These are phyloP conservation scores for Clonostachys rhizophaga DNA, from an alignment of 2,329 filamentous ascomycete genomes.

Conservation along the genomic window DNA sequence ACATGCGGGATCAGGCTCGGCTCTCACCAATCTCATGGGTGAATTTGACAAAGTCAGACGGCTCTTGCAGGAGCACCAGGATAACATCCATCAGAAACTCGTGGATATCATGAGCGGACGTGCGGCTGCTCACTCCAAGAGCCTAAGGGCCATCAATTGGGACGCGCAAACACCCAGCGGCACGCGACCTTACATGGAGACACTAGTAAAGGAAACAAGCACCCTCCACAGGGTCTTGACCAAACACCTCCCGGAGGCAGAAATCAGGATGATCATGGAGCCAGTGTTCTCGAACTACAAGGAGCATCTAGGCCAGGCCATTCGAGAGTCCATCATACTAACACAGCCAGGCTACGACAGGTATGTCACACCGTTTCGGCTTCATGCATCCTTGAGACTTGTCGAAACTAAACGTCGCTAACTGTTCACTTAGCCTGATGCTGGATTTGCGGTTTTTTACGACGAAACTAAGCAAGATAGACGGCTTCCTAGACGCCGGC, in stretches of 20 bases:
- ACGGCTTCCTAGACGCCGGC: constrained; percentile 73
- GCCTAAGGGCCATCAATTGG: constrained; percentile 74
- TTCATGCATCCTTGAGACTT: too few species aligned
- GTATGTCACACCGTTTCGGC: constrained; percentile 37
- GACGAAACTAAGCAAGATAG: constrained; percentile 67
- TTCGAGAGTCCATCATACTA: constrained; percentile 59
- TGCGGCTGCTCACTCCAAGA: constrained; percentile 67
- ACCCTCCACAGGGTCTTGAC: constrained; percentile 79
- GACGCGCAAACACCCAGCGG: constrained; percentile 39
- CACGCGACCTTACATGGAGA: constrained; percentile 77
- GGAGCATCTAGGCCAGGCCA: constrained; percentile 70
- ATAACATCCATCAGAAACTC: constrained; percentile 86
- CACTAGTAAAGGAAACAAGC: constrained; percentile 77
- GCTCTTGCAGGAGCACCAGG: constrained; percentile 83
- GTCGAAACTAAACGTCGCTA: too few species aligned
- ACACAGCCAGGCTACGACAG: constrained; percentile 66
- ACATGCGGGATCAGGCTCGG: constrained; percentile 52
- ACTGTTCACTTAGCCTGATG: constrained; percentile 37
- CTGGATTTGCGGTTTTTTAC: constrained; percentile 72
- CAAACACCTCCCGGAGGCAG: constrained; percentile 74
- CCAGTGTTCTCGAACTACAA: constrained; percentile 81
- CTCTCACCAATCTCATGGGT: constrained; percentile 58
- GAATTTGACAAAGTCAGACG: constrained; percentile 88
- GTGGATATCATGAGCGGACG: constrained; percentile 87
- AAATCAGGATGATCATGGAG: constrained; percentile 77